Percentiles rank a stretch among this genome's conserved stretches.
Conservation (phyloP, 129 eudicot species). For the Tanacetum coccineum region DNA sequence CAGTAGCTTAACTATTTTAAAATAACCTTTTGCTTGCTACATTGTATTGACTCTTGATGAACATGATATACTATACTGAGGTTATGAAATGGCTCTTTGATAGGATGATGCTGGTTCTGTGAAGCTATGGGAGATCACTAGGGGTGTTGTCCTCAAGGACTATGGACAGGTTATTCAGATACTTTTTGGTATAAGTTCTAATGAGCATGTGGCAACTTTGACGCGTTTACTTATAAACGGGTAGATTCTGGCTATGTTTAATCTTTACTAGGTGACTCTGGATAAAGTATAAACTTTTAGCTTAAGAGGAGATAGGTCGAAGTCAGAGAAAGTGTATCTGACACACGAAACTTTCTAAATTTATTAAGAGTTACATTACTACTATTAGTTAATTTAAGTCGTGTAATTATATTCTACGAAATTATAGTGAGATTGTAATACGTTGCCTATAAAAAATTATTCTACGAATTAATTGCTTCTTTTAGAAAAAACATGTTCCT, state of each 20-base stretch:
- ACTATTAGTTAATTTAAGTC: background rate
- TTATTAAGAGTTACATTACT: background rate
- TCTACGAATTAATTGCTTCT: too few species aligned
- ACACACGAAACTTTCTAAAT: background rate
- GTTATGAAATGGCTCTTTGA: constrained; percentile 23
- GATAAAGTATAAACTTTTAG: background rate
- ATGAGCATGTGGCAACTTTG: constrained; percentile 2
- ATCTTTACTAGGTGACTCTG: background rate
- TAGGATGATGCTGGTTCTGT: constrained; percentile 89
- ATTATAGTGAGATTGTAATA: too few species aligned
- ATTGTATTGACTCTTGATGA: background rate
- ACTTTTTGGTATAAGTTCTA: constrained; percentile 18
- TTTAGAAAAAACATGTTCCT: too few species aligned
- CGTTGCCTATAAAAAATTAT: too few species aligned
- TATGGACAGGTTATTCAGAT: constrained; percentile 67
- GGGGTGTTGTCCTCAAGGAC: constrained; percentile 71
- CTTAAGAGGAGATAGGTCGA: background rate
- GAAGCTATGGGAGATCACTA: constrained; percentile 92
- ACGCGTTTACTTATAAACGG: background rate
- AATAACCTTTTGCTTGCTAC: background rate
- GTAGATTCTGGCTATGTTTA: background rate
- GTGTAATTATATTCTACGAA: background rate
- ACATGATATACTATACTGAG: constrained; percentile 21
- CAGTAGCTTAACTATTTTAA: background rate
- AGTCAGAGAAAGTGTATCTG: constrained; percentile 7